Conservation (phyloP, 257 asterid species). For the Primulina eburnea region DNA sequence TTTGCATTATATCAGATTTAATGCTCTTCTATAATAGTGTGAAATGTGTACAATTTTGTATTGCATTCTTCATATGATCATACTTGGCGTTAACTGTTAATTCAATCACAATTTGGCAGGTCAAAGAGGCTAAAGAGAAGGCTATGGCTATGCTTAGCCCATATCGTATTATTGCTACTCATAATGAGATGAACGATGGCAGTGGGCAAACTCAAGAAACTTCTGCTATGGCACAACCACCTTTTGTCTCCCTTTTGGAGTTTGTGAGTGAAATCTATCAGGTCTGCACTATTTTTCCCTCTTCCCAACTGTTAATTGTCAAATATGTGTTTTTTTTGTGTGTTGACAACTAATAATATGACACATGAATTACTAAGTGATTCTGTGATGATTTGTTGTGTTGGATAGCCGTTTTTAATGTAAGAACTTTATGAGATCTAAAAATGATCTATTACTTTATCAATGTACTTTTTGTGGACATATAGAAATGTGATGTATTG, state of each 20-base stretch:
- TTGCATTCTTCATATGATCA: conserved; percentile 16
- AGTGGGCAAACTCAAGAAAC: conserved; percentile 50
- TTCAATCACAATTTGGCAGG: conserved; percentile 41
- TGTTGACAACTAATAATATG: neutral
- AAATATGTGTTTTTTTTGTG: too few relatives aligned
- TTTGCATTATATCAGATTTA: conserved; percentile 13
- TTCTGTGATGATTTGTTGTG: conserved; percentile 13
- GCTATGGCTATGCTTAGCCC: conserved; percentile 79
- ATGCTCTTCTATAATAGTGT: conserved; percentile 12
- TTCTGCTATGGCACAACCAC: conserved; percentile 46
- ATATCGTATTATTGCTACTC: conserved; percentile 48
- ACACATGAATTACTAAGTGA: neutral
- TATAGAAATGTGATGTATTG: too few relatives aligned
- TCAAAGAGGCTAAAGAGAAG: conserved; percentile 88
- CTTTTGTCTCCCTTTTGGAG: conserved; percentile 86
- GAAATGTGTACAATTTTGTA: neutral
- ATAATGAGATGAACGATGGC: conserved; percentile 54
- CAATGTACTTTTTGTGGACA: too few relatives aligned
- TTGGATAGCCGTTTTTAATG: conserved; percentile 12
- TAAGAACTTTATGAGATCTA: neutral
- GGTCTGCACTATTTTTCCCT: conserved; percentile 44
- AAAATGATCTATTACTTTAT: too few relatives aligned
- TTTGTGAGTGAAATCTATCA: conserved; percentile 92
- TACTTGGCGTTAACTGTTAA: conserved; percentile 10
- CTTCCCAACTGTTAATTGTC: neutral